Conservation (phyloP, 352 stramenopile genomes). For the Globisporangium lucens region DNA sequence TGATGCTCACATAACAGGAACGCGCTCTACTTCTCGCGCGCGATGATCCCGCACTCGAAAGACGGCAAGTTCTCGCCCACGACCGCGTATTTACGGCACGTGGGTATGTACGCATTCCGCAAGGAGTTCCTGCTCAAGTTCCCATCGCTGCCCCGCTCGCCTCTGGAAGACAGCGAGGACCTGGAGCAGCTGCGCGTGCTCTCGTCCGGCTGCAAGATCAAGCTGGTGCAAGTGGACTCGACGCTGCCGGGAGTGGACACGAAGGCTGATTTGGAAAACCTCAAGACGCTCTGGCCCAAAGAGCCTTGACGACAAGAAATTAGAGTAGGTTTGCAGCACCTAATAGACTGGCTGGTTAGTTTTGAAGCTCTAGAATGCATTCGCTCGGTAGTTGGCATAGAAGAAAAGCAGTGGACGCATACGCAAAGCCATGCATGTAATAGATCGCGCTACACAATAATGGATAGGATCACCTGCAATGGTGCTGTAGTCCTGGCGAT, state of each 20-base stretch:
- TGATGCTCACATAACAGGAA: conserved; percentile 31
- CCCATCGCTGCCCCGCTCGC: conserved; percentile 46
- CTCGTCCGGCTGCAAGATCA: conserved; percentile 72
- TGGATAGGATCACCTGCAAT: too few relatives aligned
- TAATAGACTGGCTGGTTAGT: neutral
- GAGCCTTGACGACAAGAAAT: neutral
- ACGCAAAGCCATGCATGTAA: neutral
- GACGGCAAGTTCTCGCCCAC: conserved; percentile 46
- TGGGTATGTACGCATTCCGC: conserved; percentile 81
- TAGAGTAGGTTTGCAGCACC: neutral
- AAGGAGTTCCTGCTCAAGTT: conserved; percentile 71
- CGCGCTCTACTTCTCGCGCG: conserved; percentile 83
- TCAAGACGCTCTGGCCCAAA: conserved; percentile 33
- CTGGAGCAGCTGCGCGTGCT: conserved; percentile 84
- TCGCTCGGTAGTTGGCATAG: neutral
- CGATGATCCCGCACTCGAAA: conserved; percentile 78
- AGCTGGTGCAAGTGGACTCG: conserved; percentile 54
- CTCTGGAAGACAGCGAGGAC: conserved; percentile 65
- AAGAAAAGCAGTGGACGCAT: neutral
- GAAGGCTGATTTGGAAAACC: conserved; percentile 49
- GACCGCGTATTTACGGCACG: conserved; percentile 64
- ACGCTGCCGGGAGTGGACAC: conserved; percentile 72
- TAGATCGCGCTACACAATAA: neutral
- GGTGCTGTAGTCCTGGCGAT: too few relatives aligned
- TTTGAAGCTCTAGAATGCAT: neutral